Base-by-base conservation (phyloP, 352 stramenopile species). In the Globisporangium spiculum region DNA sequence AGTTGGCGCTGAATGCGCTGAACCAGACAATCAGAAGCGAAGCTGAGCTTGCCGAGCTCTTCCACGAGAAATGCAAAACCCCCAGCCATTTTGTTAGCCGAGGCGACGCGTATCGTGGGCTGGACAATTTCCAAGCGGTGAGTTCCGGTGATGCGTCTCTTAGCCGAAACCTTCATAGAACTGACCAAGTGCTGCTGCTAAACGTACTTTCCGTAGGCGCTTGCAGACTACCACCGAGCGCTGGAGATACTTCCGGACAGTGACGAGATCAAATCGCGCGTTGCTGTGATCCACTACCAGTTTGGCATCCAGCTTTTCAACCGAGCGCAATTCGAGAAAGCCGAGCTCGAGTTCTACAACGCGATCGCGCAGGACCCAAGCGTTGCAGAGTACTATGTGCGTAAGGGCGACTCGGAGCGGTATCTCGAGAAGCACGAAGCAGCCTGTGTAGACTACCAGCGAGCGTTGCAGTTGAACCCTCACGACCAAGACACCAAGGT, bases 301-400 rank as follows among this genome's bases (percentile, higher is more conserved):
- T 93, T 96, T 63, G 86, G 88, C 20, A 78, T 94, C 32, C 76
- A 92, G 34, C 67, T 92, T 6, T 93, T 94, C 73, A 94, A 94
- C 62, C 68, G 74, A 60, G 84, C 72, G 16, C 75, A 81, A 58
- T 96, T 94, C 44, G 74, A 90, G 54, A 89, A 85, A 60, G 86
- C 86, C 4, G 84, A 92, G 56, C 58, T 94, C n/a, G 88, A 94
- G 67, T 90, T 89, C 60, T 67, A 52, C n/a, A 72, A 70, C 20
- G 82, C 82, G 10, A 90, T 93, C 59, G 72, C 75, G 20, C 73
- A 90, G 3, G 84, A 96, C 56, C 36, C 70, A 1, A 67, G 61
- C 0, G 76, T 96, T 2, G 69, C 84, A 5, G 77, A 71, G 4
- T 96, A 93, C 62, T 82, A 88, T 63, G 72, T 89, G 16, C 79